Evolutionary conservation across 208 protist species (phyloP).

Genomic region (Crithidia thermophila): DNA sequence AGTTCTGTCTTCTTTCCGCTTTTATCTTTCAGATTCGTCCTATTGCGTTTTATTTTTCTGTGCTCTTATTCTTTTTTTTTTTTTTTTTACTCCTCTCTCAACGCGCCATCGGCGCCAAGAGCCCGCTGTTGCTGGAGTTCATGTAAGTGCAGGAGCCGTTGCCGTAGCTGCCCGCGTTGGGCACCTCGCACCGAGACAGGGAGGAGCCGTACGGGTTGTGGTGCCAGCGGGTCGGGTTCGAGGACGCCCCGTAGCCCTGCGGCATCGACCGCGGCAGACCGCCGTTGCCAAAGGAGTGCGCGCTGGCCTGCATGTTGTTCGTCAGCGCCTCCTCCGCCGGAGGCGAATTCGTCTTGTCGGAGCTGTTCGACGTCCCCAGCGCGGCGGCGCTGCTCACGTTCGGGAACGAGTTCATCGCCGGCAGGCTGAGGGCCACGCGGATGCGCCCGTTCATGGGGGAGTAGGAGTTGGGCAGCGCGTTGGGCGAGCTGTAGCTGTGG

Average conservation of each 20-base stretch:
- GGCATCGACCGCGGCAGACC: slow-evolving; percentile 12
- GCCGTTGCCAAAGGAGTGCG: slow-evolving; percentile 3
- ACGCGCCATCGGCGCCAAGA: slow-evolving; percentile 14
- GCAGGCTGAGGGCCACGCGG: slow-evolving; percentile 27
- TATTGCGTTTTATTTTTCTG: neutral
- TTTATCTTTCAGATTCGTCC: too few relatives aligned
- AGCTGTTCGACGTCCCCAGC: slow-evolving; percentile 25
- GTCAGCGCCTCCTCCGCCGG: slow-evolving; percentile 17
- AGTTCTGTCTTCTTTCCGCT: too few relatives aligned
- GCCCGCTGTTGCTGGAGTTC: neutral
- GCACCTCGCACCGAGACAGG: slow-evolving; percentile 12
- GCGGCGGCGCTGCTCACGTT: neutral
- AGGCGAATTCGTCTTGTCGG: slow-evolving; percentile 24
- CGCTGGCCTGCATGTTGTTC: neutral
- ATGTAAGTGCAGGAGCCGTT: neutral
- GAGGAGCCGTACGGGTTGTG: slow-evolving; percentile 35
- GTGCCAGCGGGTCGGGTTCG: slow-evolving; percentile 26
- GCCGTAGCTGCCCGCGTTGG: slow-evolving; percentile 7
- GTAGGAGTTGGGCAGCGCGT: neutral
- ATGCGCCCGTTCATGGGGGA: slow-evolving; percentile 12
- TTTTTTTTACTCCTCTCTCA: neutral
- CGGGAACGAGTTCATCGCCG: slow-evolving; percentile 2
- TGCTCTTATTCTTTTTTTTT: neutral
- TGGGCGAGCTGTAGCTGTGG: slow-evolving; percentile 7
- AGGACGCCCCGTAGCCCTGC: slow-evolving; percentile 17